A percentile compares a stretch with the other conserved stretches of the same genome.
Evolutionary conservation across 1,284 basidiomycete species (phyloP).

Genomic region (Inonotus obliquus): DNA sequence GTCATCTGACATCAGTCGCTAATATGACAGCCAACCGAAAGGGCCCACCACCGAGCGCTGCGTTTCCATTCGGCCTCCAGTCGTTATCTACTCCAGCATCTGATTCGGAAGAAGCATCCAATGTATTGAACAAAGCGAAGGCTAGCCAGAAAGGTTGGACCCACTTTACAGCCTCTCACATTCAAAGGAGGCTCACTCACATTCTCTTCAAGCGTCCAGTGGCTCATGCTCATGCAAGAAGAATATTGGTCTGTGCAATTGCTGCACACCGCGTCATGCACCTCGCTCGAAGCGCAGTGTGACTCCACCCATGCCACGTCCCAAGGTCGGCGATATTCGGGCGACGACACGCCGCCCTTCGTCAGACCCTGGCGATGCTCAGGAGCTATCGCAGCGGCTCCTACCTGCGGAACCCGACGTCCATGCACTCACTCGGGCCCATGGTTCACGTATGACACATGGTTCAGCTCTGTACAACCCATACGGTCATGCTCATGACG

Average conservation of each 20-base stretch:
- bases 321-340: constrained; percentile 14
- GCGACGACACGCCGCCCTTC: constrained; percentile 6
- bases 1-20: not conserved
- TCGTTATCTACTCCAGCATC: constrained; percentile 48
- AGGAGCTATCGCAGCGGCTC: not conserved
- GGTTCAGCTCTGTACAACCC: constrained; percentile 16
- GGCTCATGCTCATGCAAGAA: constrained; percentile 37
- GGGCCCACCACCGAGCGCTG: constrained; percentile 46
- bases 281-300: constrained; percentile 16
- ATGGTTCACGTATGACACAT: constrained; percentile 12
- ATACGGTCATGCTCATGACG: constrained; percentile 15
- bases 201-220: constrained; percentile 29
- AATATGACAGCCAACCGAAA: constrained; percentile 12
- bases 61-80: constrained; percentile 69
- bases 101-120: constrained; percentile 39
- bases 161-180: constrained; percentile 1
- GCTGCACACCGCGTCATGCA: constrained; percentile 43
- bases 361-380: constrained; percentile 6
- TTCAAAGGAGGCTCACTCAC: constrained; percentile 32
- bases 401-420: not conserved
- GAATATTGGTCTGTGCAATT: constrained; percentile 39
- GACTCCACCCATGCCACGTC: constrained; percentile 8
- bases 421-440: constrained; percentile 15
- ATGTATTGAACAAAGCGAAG: constrained; percentile 21
- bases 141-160: constrained; percentile 16